Evolutionary conservation across 2,329 filamentous ascomycete genomes (phyloP).

Genomic region (Cordyceps cicadae): DNA sequence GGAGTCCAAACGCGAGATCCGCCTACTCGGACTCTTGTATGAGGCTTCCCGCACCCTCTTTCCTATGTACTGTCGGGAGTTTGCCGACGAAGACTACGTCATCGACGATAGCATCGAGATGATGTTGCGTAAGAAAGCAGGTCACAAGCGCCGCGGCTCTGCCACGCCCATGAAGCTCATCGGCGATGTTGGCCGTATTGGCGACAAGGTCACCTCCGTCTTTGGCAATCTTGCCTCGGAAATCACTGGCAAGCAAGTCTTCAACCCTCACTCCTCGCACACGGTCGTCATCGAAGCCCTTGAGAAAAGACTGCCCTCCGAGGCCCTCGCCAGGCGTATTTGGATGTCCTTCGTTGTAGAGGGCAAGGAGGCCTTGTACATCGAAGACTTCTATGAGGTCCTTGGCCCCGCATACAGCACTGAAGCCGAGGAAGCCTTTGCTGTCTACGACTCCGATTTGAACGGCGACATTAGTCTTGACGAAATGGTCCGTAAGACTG

Average conservation of each 20-base stretch:
- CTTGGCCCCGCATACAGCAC: slow-evolving; percentile 64
- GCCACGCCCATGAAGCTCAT: slow-evolving; percentile 74
- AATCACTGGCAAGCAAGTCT: slow-evolving; percentile 90
- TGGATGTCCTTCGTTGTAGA: slow-evolving; percentile 99
- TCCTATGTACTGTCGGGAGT: slow-evolving; percentile 85
- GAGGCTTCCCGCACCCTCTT: slow-evolving; percentile 85
- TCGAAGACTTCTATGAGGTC: slow-evolving; percentile 80
- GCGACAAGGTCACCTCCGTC: slow-evolving; percentile 86
- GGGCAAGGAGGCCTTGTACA: slow-evolving; percentile 67
- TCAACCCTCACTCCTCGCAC: slow-evolving; percentile 85
- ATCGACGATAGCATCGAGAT: slow-evolving; percentile 80
- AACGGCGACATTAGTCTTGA: slow-evolving; percentile 94
- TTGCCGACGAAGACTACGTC: slow-evolving; percentile 81
- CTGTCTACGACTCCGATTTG: slow-evolving; percentile 69
- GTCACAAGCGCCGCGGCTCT: slow-evolving; percentile 45
- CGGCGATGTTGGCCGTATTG: slow-evolving; percentile 67
- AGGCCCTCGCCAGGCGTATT: slow-evolving; percentile 86
- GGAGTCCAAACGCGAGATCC: slow-evolving; percentile 79
- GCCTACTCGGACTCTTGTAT: slow-evolving; percentile 75
- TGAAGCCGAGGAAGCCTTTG: slow-evolving; percentile 82
- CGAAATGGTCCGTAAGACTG: slow-evolving; percentile 84
- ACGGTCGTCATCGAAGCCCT: slow-evolving; percentile 83
- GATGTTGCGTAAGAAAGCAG: slow-evolving; percentile 49
- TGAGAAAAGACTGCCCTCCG: slow-evolving; percentile 73
- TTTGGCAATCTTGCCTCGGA: slow-evolving; percentile 92